Conservation (phyloP, 768 basidiomycete species). For the Porpolomopsis calyptriformis region DNA sequence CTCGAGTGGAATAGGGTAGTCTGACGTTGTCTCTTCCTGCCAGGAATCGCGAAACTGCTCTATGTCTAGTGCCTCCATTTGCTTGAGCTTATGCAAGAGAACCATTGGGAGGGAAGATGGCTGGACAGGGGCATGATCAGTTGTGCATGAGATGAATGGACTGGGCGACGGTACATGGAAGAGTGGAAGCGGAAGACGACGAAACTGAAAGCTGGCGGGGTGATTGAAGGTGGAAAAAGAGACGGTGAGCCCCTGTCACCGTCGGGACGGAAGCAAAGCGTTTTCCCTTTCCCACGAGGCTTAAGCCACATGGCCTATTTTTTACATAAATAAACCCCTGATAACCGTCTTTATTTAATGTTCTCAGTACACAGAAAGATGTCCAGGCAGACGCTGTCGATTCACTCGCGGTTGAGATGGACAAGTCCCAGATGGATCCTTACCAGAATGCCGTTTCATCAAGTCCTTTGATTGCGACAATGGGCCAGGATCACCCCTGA, state of each 20-base stretch:
- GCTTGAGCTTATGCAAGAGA: conserved; percentile 15
- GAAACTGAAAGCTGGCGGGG: neutral
- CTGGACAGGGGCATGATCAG: conserved; percentile 1
- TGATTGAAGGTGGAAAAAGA: neutral
- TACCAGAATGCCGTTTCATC: no score
- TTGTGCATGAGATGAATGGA: neutral
- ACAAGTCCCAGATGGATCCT: neutral
- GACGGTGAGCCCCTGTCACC: conserved; percentile 5
- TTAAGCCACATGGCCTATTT: neutral
- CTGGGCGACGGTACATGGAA: neutral
- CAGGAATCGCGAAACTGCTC: conserved; percentile 4
- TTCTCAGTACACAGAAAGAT: neutral
- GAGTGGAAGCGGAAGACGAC: neutral
- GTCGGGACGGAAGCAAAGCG: conserved; percentile 6
- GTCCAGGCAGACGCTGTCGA: neutral
- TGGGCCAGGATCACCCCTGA: no score
- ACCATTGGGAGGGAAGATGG: conserved; percentile 12
- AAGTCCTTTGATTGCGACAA: no score
- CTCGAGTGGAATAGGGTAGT: neutral
- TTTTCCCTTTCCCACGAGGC: conserved; percentile 2
- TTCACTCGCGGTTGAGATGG: neutral
- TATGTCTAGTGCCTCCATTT: conserved; percentile 11
- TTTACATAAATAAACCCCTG: no score
- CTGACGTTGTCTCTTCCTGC: neutral
- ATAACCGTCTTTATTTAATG: no score